Conservation (phyloP, 768 basidiomycete species). For the Cystobasidium tubakii region DNA sequence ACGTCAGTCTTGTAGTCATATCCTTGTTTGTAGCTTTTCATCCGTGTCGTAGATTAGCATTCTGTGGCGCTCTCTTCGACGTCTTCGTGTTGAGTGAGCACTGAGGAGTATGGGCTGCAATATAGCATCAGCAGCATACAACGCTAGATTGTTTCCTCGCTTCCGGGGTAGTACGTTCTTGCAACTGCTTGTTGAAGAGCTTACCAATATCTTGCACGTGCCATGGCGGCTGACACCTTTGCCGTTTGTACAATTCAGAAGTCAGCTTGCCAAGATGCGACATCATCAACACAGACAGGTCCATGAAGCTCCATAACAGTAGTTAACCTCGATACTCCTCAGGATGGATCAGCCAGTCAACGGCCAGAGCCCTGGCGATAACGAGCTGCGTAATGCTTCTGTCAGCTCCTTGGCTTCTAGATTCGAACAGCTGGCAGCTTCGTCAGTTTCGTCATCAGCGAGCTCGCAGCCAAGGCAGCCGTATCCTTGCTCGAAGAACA, state of each 20-base stretch:
- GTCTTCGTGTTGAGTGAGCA: too few relatives aligned
- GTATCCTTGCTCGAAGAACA: not conserved
- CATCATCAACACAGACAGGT: not conserved
- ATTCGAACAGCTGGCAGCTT: conserved; percentile 3
- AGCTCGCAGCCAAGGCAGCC: not conserved
- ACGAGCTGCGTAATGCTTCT: not conserved
- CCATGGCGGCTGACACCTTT: too few relatives aligned
- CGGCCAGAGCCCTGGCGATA: not conserved
- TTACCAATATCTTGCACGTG: too few relatives aligned
- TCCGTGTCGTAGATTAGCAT: not conserved
- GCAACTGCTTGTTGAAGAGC: too few relatives aligned
- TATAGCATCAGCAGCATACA: too few relatives aligned
- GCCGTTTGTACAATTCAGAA: too few relatives aligned
- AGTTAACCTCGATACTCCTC: not conserved
- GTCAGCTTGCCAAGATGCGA: not conserved
- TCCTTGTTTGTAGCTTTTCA: not conserved
- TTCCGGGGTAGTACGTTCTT: too few relatives aligned
- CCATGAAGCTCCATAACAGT: not conserved
- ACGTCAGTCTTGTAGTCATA: not conserved
- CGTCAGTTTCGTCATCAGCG: not conserved
- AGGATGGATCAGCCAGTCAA: not conserved
- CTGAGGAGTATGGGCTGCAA: too few relatives aligned
- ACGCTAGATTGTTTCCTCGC: too few relatives aligned
- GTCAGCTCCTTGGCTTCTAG: conserved; percentile 9
- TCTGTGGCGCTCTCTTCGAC: too few relatives aligned